Base-by-base conservation (phyloP, 2,329 filamentous ascomycete species). In the Xylaria sp. region DNA sequence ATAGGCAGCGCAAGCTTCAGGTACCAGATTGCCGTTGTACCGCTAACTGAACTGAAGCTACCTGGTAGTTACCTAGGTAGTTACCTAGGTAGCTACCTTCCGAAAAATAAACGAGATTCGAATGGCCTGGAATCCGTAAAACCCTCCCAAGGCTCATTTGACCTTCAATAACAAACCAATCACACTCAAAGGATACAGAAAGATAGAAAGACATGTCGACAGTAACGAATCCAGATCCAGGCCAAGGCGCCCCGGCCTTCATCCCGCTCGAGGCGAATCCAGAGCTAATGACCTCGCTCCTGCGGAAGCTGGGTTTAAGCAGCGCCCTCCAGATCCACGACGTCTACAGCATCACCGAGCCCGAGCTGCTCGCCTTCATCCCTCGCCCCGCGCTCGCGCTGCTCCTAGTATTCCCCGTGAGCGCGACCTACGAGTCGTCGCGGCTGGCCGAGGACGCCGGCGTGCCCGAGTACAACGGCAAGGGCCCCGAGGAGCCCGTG, bases 341-440 rank as follows among this genome's bases (percentile, higher is more conserved):
- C 78, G 92, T 98, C 76, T 97, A 89, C 84, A 94, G 90, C 69
- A 89, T 98, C 73, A 89, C 91, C 67, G 94, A 98, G 55, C 88
- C 91, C 0, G 89, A 93, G 55, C 85, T 97, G 40, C 87, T 98
- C 54, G 86, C 88, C 64, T 93, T 97, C 78, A 87, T 98, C 40
- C 94, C 95, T 0, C 91, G 94, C 1, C 95, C 95, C 2, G 91
- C 92, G 1, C 85, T 93, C 67, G 94, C 94, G 5, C 87, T 98
- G 15, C 88, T 98, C 33, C 89, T 98, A 70, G 93, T 98, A 67
- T 97, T 97, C 77, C 94, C 95, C 68, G 85, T 96, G 66, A 92
- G 87, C 57, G 82, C 87, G 51, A 84, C 86, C 43, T 97, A 97
- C 83, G 91, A 97, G 79, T 85, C 83, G 63, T 87, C 89, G 74